Conservation (phyloP, 257 asterid species). For the Eustoma russellianum region DNA sequence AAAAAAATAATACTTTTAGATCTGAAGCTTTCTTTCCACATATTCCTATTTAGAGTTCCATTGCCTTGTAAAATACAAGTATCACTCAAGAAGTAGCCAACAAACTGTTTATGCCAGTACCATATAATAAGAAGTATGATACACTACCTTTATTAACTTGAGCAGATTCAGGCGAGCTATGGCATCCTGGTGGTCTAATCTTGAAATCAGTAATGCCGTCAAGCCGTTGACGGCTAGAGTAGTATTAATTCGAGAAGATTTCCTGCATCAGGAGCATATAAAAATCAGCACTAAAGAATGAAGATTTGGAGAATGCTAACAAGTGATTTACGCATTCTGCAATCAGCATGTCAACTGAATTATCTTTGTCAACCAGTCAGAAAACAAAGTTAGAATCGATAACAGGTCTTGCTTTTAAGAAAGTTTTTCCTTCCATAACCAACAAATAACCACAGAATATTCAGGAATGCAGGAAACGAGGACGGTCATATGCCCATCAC, state of each 20-base stretch:
- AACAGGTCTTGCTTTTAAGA: background rate
- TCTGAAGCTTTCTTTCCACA: too few species aligned
- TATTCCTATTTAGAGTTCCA: too few species aligned
- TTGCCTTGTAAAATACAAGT: too few species aligned
- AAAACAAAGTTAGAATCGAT: background rate
- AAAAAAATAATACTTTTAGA: too few species aligned
- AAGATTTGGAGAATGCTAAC: background rate
- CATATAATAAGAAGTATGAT: too few species aligned
- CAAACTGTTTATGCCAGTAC: too few species aligned
- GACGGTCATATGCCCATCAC: too few species aligned
- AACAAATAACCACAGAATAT: background rate
- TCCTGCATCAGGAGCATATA: conserved; percentile 46
- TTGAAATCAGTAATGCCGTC: conserved; percentile 76
- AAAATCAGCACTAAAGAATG: conserved; percentile 6
- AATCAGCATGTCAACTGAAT: background rate
- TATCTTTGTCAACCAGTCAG: background rate
- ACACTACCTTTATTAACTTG: conserved; percentile 64
- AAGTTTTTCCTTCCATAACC: background rate
- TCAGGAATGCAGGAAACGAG: too few species aligned
- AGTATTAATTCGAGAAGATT: conserved; percentile 90
- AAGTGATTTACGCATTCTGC: background rate
- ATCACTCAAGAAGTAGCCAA: too few species aligned
- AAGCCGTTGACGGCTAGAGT: conserved; percentile 93
- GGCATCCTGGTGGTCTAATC: conserved; percentile 94
- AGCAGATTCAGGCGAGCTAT: conserved; percentile 91